Evolutionary conservation across 345 rosid genomes (phyloP).

Genomic region (Pelargonium nanum): DNA sequence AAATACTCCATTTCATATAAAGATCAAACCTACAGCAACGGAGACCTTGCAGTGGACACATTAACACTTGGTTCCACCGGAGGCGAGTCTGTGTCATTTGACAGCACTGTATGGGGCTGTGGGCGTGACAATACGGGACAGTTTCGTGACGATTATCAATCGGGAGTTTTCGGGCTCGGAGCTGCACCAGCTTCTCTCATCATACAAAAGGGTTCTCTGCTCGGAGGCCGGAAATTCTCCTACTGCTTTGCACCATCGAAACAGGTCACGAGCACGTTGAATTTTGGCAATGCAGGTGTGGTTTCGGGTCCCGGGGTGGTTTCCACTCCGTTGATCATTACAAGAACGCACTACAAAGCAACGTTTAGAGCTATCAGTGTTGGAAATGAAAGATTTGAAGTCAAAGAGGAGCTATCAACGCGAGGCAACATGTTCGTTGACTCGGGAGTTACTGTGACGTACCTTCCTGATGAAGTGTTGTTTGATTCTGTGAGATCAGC

Average conservation of each 20-base stretch:
- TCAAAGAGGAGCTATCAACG: not conserved
- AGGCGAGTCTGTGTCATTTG: not conserved
- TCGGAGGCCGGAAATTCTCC: too few species aligned
- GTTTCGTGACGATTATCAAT: too few species aligned
- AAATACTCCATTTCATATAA: constrained; percentile 14
- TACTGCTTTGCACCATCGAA: too few species aligned
- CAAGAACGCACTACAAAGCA: too few species aligned
- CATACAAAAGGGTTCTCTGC: constrained; percentile 11
- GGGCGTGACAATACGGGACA: constrained; percentile 20
- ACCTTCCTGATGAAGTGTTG: constrained; percentile 1
- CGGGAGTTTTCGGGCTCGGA: constrained; percentile 24
- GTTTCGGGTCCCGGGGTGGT: too few species aligned
- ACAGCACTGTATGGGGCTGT: constrained; percentile 13
- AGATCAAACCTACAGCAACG: not conserved
- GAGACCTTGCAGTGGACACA: constrained; percentile 14
- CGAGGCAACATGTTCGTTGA: constrained; percentile 12
- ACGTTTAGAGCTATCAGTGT: constrained; percentile 27
- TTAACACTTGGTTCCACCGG: constrained; percentile 11
- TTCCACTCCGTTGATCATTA: too few species aligned
- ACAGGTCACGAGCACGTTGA: too few species aligned
- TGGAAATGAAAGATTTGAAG: not conserved
- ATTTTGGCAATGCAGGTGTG: too few species aligned
- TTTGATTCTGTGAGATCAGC: not conserved
- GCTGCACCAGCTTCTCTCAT: constrained; percentile 13
- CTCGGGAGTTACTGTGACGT: constrained; percentile 3